These are phyloP conservation scores for Phragmites australis DNA, from an alignment of 176 grass and related monocot genomes.

Conservation along the genomic window DNA sequence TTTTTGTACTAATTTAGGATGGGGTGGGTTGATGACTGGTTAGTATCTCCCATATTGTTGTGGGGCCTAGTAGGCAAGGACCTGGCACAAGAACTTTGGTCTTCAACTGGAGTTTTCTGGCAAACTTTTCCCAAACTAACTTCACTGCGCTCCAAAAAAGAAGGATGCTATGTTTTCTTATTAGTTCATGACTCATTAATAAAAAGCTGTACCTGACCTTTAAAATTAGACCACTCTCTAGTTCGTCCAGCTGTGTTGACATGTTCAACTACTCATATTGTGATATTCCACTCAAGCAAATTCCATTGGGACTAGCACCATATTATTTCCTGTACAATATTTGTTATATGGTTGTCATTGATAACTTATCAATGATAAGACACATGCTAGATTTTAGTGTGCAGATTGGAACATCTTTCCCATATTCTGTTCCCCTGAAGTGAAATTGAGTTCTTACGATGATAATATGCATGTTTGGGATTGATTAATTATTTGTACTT, in stretches of 20 bases:
- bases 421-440: slow-evolving; percentile 23
- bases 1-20: slow-evolving; percentile 16
- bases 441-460: slow-evolving; percentile 24
- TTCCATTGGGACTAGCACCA: background rate
- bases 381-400: background rate
- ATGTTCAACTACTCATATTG: slow-evolving; percentile 11
- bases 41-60: background rate
- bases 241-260: slow-evolving; percentile 11
- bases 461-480: slow-evolving; percentile 19
- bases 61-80: background rate
- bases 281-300: background rate
- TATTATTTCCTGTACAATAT: background rate
- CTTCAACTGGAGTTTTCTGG: background rate
- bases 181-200: background rate
- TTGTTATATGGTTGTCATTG: background rate
- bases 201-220: background rate
- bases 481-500: slow-evolving; percentile 37
- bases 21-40: background rate
- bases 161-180: background rate
- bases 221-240: slow-evolving; percentile 1
- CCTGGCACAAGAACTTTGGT: background rate
- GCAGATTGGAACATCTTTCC: background rate
- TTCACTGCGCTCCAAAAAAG: background rate
- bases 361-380: background rate
- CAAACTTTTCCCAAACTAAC: background rate